phyloP scores from a whole-genome alignment of 345 rosid genomes.

The Gossypium australe region DNA sequence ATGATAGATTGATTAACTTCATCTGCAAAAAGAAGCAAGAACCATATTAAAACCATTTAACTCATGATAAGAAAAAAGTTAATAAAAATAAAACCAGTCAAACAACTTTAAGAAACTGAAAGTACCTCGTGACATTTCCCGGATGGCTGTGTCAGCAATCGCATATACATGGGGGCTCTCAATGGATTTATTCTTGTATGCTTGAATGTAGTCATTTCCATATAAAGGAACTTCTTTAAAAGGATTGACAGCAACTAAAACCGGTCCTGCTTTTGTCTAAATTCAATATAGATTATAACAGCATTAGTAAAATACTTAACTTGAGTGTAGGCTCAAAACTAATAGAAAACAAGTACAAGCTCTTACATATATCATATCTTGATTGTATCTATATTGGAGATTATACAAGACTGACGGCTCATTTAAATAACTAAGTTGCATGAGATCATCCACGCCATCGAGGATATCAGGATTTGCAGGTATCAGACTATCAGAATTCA shows the following conservation, averaged over 20 bases:
- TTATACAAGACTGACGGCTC: conserved; percentile 94
- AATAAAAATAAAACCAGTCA: too few species aligned
- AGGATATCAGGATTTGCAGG: conserved; percentile 97
- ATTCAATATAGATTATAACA: conserved; percentile 18
- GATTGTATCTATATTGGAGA: conserved; percentile 81
- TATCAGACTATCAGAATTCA: conserved; percentile 61
- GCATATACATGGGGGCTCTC: conserved; percentile 35
- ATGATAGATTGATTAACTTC: conserved; percentile 98
- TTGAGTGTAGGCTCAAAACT: conserved; percentile 13
- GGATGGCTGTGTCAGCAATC: conserved; percentile 89
- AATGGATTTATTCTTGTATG: conserved; percentile 63
- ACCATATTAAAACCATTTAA: too few species aligned
- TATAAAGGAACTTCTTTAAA: conserved; percentile 82
- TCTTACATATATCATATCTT: conserved; percentile 90
- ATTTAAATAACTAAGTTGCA: conserved; percentile 96
- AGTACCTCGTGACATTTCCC: conserved; percentile 93
- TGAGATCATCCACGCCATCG: conserved; percentile 94
- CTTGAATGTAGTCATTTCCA: conserved; percentile 72
- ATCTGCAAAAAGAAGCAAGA: conserved; percentile 48
- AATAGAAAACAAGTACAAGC: conserved; percentile 14
- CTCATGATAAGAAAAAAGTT: too few species aligned
- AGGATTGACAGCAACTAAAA: conserved; percentile 93
- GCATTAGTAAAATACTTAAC: conserved; percentile 6
- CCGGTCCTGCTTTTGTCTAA: conserved; percentile 98
- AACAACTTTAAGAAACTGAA: conserved; percentile 11